A percentile compares a stretch with the other conserved stretches of the same genome.
Conservation (phyloP, 148 eudicot species). For the Fallopia convolvulus region DNA sequence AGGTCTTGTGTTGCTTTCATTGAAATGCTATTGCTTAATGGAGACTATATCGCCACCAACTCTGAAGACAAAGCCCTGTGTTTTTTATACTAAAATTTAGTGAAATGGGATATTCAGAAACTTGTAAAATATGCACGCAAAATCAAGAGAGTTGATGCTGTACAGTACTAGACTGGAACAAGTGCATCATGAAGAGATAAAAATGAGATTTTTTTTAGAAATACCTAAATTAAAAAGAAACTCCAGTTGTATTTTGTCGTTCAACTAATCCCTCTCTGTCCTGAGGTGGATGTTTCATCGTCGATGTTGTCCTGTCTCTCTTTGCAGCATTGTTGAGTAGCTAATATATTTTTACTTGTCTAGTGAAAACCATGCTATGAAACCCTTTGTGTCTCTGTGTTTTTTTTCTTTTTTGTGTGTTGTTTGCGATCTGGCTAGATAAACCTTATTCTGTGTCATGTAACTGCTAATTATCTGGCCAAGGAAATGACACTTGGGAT, state of each 20-base stretch:
- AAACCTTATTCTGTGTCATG: neutral
- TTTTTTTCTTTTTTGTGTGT: neutral
- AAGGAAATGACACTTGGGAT: neutral
- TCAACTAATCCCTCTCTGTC: neutral
- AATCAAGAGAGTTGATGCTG: too few species aligned
- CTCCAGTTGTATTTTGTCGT: neutral
- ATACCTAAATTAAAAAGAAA: neutral
- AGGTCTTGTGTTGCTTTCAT: neutral
- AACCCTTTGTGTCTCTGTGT: neutral
- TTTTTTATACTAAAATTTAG: neutral
- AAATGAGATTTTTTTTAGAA: neutral
- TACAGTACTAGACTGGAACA: too few species aligned
- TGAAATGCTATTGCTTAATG: neutral
- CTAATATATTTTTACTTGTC: neutral
- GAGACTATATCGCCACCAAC: neutral
- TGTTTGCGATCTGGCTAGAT: neutral
- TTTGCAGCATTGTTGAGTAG: neutral
- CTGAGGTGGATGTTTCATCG: neutral
- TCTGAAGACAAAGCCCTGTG: neutral
- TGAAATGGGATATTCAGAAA: neutral
- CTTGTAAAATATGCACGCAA: neutral
- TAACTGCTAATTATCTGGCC: neutral
- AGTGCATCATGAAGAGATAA: neutral
- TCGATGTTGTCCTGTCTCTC: neutral
- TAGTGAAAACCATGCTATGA: neutral